A percentile compares a stretch with the other conserved stretches of the same genome.
These are phyloP conservation scores for Pistacia vera DNA, from an alignment of 345 rosid species.

Conservation along the genomic window DNA sequence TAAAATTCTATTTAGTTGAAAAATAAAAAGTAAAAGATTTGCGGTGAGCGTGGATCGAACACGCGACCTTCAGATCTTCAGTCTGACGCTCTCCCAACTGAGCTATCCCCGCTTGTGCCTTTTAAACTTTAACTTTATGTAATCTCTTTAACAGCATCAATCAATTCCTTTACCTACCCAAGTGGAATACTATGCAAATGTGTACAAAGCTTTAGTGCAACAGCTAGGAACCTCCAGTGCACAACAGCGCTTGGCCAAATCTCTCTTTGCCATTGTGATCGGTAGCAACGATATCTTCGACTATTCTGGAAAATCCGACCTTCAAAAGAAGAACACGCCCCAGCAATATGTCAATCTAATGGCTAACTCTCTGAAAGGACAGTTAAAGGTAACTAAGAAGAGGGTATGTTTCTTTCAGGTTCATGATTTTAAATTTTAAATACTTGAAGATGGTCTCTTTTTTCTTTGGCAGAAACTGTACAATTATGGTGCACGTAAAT, in stretches of 20 bases:
- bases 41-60: constrained; percentile 70
- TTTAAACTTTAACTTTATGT: neutral
- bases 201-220: constrained; percentile 26
- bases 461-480: constrained; percentile 16
- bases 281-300: constrained; percentile 74
- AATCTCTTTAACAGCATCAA: constrained; percentile 30
- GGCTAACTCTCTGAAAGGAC: constrained; percentile 50
- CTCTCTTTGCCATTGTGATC: constrained; percentile 49
- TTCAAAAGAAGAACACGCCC: constrained; percentile 35
- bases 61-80: constrained; percentile 67
- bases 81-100: constrained; percentile 99
- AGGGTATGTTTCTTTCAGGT: too few species aligned
- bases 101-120: constrained; percentile 64
- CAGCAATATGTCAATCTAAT: constrained; percentile 45
- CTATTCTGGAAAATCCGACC: constrained; percentile 44
- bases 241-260: constrained; percentile 42
- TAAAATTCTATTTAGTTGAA: too few species aligned
- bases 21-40: neutral
- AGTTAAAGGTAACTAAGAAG: constrained; percentile 51
- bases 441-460: neutral
- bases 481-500: constrained; percentile 50
- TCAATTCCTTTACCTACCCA: constrained; percentile 52
- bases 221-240: constrained; percentile 38
- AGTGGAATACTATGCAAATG: constrained; percentile 43
- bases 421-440: too few species aligned